Evolutionary conservation across 345 rosid species (phyloP).

Genomic region (Citrus australasica): DNA sequence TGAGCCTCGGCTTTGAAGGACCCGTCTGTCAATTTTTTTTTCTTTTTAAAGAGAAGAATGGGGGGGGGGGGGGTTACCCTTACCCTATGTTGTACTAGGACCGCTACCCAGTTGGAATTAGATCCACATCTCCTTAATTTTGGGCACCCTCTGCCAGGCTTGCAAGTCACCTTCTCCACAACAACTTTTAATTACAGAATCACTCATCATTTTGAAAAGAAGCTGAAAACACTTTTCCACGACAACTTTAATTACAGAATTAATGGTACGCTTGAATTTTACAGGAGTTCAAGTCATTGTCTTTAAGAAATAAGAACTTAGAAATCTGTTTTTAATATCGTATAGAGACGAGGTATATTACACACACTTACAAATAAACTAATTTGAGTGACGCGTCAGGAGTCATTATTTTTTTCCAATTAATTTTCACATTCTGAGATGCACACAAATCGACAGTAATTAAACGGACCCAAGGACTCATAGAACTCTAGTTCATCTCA

Average conservation of each 20-base stretch:
- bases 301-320: no score
- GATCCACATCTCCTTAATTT: conserved; percentile 11
- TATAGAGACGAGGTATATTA: no score
- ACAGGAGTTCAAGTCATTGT: no score
- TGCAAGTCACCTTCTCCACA: conserved; percentile 11
- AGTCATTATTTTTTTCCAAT: no score
- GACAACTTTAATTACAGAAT: background rate
- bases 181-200: background rate
- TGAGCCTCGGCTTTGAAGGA: background rate
- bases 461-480: no score
- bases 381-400: no score
- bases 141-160: conserved; percentile 29
- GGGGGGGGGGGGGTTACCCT: background rate
- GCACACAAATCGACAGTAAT: no score
- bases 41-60: no score
- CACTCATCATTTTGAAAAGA: background rate
- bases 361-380: no score
- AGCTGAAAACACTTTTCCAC: background rate
- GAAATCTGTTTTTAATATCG: no score
- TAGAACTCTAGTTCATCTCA: no score
- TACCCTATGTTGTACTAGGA: background rate
- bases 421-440: no score
- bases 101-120: conserved; percentile 8
- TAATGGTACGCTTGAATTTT: background rate
- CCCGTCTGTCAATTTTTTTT: background rate